A percentile compares a stretch with the other conserved stretches of the same genome.
Evolutionary conservation across 2,329 filamentous ascomycete species (phyloP).

Genomic region (Lachnum nothofagi): DNA sequence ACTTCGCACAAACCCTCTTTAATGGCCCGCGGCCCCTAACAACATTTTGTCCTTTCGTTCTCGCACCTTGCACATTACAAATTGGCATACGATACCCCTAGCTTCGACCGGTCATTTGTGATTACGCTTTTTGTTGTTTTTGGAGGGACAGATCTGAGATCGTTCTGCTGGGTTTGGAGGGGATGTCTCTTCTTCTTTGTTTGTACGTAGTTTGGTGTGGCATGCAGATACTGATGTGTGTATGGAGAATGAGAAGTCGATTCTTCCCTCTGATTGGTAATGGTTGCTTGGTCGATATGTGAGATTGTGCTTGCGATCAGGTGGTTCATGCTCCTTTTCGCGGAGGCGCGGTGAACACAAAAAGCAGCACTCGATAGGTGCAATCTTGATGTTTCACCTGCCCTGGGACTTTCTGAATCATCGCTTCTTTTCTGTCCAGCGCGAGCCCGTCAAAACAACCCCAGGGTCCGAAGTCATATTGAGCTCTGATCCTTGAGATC

Average conservation of each 20-base stretch:
- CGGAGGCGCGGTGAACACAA: too few relatives aligned
- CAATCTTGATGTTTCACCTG: too few relatives aligned
- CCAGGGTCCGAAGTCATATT: too few relatives aligned
- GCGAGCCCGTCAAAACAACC: too few relatives aligned
- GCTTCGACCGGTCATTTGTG: too few relatives aligned
- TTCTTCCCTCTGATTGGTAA: neutral
- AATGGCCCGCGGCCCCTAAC: slow-evolving; percentile 2
- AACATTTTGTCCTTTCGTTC: slow-evolving; percentile 3
- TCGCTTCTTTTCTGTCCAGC: too few relatives aligned
- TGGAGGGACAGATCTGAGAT: slow-evolving; percentile 7
- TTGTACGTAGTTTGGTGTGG: neutral
- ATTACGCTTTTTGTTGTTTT: neutral
- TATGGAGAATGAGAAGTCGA: slow-evolving; percentile 4
- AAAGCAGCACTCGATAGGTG: too few relatives aligned
- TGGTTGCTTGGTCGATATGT: too few relatives aligned
- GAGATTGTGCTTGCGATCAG: too few relatives aligned
- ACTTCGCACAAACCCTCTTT: neutral
- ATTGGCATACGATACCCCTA: slow-evolving; percentile 17
- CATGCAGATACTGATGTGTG: neutral
- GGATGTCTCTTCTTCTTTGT: slow-evolving; percentile 3
- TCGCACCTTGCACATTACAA: slow-evolving; percentile 1
- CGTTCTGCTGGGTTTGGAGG: neutral
- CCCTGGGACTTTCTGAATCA: too few relatives aligned
- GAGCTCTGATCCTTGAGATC: too few relatives aligned
- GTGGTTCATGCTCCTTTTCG: too few relatives aligned